A percentile compares a stretch with the other conserved stretches of the same genome.
phyloP scores from a whole-genome alignment of 768 basidiomycete species.

The Termitomyces sp. region DNA sequence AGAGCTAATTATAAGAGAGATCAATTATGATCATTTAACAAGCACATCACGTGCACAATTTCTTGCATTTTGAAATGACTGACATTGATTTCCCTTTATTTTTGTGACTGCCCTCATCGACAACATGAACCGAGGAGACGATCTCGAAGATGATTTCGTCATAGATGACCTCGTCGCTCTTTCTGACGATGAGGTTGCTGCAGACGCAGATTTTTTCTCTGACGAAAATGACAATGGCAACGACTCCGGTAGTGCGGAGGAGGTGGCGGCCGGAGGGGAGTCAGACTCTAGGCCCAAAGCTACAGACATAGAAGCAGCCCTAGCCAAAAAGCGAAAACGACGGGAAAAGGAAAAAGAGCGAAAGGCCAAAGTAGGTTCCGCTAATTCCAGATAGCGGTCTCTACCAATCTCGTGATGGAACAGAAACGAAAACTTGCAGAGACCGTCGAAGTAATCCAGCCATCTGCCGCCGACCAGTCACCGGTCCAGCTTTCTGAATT shows the following conservation, averaged over 20 bases:
- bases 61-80: neutral
- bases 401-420: neutral
- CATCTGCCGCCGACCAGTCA: conserved; percentile 51
- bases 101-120: neutral
- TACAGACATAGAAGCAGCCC: conserved; percentile 15
- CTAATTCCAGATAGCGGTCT: neutral
- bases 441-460: conserved; percentile 26
- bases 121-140: conserved; percentile 46
- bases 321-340: conserved; percentile 64
- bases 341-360: conserved; percentile 71
- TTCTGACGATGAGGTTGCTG: conserved; percentile 52
- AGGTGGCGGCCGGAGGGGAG: conserved; percentile 15
- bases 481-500: conserved; percentile 57
- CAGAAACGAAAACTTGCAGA: conserved; percentile 67
- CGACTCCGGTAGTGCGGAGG: conserved; percentile 29
- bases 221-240: conserved; percentile 22
- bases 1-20: neutral
- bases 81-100: no score
- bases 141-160: conserved; percentile 80
- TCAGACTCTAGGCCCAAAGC: conserved; percentile 5
- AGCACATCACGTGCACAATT: conserved; percentile 13
- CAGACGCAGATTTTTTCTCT: conserved; percentile 24
- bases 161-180: conserved; percentile 61
- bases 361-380: conserved; percentile 52
- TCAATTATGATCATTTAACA: neutral